Base-by-base conservation (phyloP, 208 protist species). In the Porcisia deanei region DNA sequence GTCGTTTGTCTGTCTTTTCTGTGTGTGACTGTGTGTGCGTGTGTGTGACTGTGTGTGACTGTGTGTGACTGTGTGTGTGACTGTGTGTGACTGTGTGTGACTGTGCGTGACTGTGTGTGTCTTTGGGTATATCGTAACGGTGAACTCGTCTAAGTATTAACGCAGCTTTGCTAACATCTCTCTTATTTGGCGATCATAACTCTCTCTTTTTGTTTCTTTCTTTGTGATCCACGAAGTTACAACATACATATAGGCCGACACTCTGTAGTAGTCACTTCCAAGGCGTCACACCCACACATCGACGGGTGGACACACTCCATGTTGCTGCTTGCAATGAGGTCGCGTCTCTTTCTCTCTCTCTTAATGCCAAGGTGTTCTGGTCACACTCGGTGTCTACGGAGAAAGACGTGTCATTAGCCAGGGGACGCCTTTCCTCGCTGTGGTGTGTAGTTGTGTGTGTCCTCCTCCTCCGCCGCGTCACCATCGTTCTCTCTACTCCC, bases 141-240 rank as follows among this genome's bases (percentile, higher is more conserved):
- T 71, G 66, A 71, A 25, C 30, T 71, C 66, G 66, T 41, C 66
- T 71, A 71, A 57, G 7, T 57, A 30, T 57, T 39, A 57, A 71
- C 30, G 30, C 25, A 10, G 39, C 25, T 67, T 67, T 25, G 22
- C 22, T 18, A 25, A 8, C 5, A 30, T 20, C 30, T 30, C 30
- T 30, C 30, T 54, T 52, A 1, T 52, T 52, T 52, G 47, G 47
- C 47, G 10, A 52, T 52, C 47, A 14, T 52, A 52, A 60, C 57
- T 37, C 57, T 30, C 4, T 12, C 20, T 37, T 30, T n/a, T 12
- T 60, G 1, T 0, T 12, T 60, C 20, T 1, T 12, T n/a, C 20
- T 22, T 12, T 52, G 47, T 52, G 47, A 52, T 52, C 47, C 47
- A 52, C 47, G 5, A 52, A 0, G 47, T 52, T 12, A 52, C 47